A percentile compares a stretch with the other conserved stretches of the same genome.
phyloP scores from a whole-genome alignment of 371 early-diverging fungal species.

The Amoeboradix gromovi region DNA sequence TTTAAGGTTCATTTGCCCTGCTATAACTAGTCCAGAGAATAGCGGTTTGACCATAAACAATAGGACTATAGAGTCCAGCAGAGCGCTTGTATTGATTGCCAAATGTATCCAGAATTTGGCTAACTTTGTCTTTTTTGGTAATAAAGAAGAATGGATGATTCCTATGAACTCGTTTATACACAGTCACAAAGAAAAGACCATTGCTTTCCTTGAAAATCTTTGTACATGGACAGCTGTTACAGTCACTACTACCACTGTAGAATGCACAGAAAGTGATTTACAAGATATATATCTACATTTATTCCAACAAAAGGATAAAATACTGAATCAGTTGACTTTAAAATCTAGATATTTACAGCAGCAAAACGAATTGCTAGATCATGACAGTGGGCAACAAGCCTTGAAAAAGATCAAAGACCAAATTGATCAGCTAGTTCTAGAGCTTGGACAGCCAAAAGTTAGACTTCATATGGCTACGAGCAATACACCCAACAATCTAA shows the following conservation, averaged over 20 bases:
- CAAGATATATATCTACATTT: not conserved
- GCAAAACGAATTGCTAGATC: not conserved
- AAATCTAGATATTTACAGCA: not conserved
- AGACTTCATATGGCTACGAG: too few species aligned
- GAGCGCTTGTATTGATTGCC: slow-evolving; percentile 57
- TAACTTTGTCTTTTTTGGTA: slow-evolving; percentile 69
- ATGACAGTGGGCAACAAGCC: not conserved
- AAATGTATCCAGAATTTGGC: slow-evolving; percentile 82
- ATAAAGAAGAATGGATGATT: slow-evolving; percentile 68
- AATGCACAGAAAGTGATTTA: not conserved
- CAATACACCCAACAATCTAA: not conserved
- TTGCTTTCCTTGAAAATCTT: slow-evolving; percentile 22
- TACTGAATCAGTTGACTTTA: not conserved
- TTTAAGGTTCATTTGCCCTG: slow-evolving; percentile 76
- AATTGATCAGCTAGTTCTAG: not conserved
- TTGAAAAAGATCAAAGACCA: not conserved
- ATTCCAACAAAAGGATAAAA: not conserved
- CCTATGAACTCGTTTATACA: slow-evolving; percentile 29
- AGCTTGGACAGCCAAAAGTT: not conserved
- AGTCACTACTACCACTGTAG: not conserved
- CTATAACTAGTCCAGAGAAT: slow-evolving; percentile 54
- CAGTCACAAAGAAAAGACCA: slow-evolving; percentile 9
- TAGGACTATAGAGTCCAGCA: slow-evolving; percentile 23
- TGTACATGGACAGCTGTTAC: not conserved
- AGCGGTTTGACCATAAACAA: slow-evolving; percentile 9